Base-by-base conservation (phyloP, 1,284 basidiomycete species). In the Pterulicium gracile region DNA sequence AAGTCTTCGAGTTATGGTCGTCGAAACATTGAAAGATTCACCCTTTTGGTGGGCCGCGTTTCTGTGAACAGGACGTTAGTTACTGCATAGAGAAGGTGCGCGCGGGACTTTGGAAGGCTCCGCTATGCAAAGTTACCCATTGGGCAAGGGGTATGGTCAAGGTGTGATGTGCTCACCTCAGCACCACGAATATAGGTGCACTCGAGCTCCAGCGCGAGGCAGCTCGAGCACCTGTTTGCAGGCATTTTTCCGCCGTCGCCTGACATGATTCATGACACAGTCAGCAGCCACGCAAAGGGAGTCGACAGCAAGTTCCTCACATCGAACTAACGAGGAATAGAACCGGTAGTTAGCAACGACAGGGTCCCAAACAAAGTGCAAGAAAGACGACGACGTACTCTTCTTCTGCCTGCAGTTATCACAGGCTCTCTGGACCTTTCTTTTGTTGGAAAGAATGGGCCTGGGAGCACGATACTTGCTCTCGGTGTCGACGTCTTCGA, bases 21-120 rank as follows among this genome's bases (percentile, higher is more conserved):
- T 22, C 4, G 7, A 18, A 5, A n/a, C 22, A n/a, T 45, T 12
- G n/a, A 19, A 14, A 24, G 18, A 23, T 75, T 50, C 57, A 91
- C 75, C 87, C 88, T 66, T 91, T 88, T 1, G 88, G 84, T 21
- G 88, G 85, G 2, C 88, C 87, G 32, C 88, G 79, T 68, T 88
- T 85, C 77, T 89, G 51, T 13, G 35, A 21, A 15, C n/a, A n/a
- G n/a, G n/a, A n/a, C n/a, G n/a, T n/a, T n/a, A n/a, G n/a, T n/a
- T n/a, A n/a, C n/a, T n/a, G n/a, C n/a, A n/a, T n/a, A n/a, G n/a
- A n/a, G n/a, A n/a, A n/a, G n/a, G n/a, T n/a, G n/a, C n/a, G n/a
- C n/a, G n/a, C n/a, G n/a, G n/a, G n/a, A n/a, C n/a, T n/a, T n/a
- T n/a, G n/a, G n/a, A n/a, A n/a, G n/a, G n/a, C n/a, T n/a, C n/a